These are phyloP conservation scores for Colletotrichum plurivorum DNA, from an alignment of 2,329 filamentous ascomycete species.

Conservation along the genomic window DNA sequence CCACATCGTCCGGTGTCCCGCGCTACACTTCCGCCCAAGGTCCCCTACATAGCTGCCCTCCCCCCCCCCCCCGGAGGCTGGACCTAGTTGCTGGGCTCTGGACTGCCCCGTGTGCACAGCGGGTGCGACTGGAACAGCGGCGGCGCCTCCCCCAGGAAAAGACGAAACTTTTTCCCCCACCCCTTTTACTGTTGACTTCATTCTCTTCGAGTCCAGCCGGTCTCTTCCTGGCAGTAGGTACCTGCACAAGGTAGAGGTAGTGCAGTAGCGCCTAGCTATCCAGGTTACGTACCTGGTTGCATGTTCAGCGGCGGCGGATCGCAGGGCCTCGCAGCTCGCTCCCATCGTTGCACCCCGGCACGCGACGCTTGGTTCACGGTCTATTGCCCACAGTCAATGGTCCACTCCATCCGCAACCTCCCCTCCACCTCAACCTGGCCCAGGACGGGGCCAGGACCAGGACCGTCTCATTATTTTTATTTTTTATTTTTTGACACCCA, in stretches of 20 bases:
- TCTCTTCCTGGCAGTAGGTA: neutral
- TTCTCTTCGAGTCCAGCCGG: neutral
- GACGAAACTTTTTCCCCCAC: constrained; percentile 6
- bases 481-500: constrained; percentile 32
- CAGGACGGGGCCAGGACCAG: constrained; percentile 16
- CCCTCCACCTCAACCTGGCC: neutral
- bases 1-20: constrained; percentile 22
- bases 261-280: neutral
- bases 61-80: no score
- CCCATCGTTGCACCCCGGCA: constrained; percentile 28
- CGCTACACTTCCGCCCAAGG: constrained; percentile 11
- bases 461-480: constrained; percentile 30
- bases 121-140: constrained; percentile 31
- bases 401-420: constrained; percentile 40
- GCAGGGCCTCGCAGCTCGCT: constrained; percentile 7
- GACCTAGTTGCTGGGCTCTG: constrained; percentile 17
- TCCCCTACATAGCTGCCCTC: constrained; percentile 23
- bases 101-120: constrained; percentile 23
- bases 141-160: constrained; percentile 26
- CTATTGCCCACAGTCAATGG: constrained; percentile 18
- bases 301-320: constrained; percentile 2
- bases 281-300: neutral
- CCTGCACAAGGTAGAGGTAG: no score
- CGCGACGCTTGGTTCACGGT: constrained; percentile 32
- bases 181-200: neutral